Evolutionary conservation across 441 rosid species (phyloP).

Genomic region (Codiaeum variegatum): DNA sequence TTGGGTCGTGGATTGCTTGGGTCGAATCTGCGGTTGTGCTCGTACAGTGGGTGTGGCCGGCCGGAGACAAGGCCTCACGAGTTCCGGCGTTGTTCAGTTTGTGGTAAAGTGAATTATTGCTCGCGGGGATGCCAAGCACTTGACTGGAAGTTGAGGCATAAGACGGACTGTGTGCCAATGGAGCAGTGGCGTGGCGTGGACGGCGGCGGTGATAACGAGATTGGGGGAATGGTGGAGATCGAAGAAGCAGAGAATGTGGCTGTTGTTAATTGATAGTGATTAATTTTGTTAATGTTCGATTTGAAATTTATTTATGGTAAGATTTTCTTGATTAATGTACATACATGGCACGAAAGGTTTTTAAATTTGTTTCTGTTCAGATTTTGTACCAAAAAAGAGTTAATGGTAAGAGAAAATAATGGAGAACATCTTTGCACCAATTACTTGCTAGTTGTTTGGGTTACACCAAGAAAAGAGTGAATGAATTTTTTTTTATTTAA

Average conservation of each 20-base stretch:
- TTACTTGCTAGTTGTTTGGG: neutral
- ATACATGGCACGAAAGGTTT: neutral
- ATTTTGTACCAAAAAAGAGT: neutral
- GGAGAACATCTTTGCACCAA: neutral
- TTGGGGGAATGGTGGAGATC: conserved; percentile 30
- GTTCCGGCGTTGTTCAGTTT: conserved; percentile 77
- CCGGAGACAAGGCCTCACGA: conserved; percentile 77
- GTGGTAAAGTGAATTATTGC: conserved; percentile 77
- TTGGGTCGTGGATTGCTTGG: conserved; percentile 25
- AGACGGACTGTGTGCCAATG: conserved; percentile 53
- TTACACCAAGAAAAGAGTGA: neutral
- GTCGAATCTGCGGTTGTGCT: conserved; percentile 55
- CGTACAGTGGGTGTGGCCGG: conserved; percentile 72
- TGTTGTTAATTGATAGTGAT: conserved; percentile 6
- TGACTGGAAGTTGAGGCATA: conserved; percentile 82
- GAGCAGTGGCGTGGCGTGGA: conserved; percentile 36
- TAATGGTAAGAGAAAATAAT: neutral
- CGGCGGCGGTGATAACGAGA: conserved; percentile 28
- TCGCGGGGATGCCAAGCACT: conserved; percentile 86
- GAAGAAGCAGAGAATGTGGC: conserved; percentile 21
- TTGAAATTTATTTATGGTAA: neutral
- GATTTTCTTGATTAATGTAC: neutral
- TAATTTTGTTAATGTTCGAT: neutral
- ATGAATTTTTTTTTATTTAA: too few relatives aligned
- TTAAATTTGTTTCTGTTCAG: neutral